These are phyloP conservation scores for Zasmidium citrigriseum DNA, from an alignment of 2,329 filamentous ascomycete genomes.

Conservation along the genomic window DNA sequence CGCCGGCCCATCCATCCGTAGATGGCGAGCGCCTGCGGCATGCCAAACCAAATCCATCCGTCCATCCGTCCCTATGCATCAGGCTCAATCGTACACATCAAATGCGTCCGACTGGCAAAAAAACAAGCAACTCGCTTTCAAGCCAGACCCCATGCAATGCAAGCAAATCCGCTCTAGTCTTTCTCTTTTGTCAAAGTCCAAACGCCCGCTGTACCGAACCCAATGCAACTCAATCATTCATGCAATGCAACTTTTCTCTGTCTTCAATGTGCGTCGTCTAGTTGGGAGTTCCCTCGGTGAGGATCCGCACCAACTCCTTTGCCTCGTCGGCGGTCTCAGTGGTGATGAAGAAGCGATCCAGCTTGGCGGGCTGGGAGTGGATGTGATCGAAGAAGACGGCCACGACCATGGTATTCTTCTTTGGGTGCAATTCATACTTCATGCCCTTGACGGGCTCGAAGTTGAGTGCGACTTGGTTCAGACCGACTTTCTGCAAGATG, in stretches of 20 bases:
- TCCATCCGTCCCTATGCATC: background rate
- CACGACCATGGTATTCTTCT: constrained; percentile 22
- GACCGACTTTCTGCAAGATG: constrained; percentile 65
- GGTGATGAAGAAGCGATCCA: constrained; percentile 10
- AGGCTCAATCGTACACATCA: background rate
- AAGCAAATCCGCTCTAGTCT: background rate
- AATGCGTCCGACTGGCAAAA: background rate
- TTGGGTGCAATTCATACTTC: constrained; percentile 19
- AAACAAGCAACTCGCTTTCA: background rate
- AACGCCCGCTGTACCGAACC: background rate
- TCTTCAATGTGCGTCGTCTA: background rate
- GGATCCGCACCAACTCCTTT: constrained; percentile 6
- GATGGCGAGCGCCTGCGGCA: no score
- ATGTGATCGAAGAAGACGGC: constrained; percentile 23
- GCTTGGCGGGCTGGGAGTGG: constrained; percentile 11
- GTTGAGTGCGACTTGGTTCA: constrained; percentile 19
- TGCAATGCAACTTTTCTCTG: background rate
- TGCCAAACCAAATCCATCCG: no score
- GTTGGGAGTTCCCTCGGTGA: constrained; percentile 7
- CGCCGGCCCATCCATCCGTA: background rate
- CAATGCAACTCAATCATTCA: background rate
- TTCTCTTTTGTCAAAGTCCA: background rate
- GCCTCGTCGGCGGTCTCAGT: constrained; percentile 7
- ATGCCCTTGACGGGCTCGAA: constrained; percentile 18
- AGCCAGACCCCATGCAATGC: background rate